Conservation (phyloP, 257 asterid species). For the Primulina tabacum region DNA sequence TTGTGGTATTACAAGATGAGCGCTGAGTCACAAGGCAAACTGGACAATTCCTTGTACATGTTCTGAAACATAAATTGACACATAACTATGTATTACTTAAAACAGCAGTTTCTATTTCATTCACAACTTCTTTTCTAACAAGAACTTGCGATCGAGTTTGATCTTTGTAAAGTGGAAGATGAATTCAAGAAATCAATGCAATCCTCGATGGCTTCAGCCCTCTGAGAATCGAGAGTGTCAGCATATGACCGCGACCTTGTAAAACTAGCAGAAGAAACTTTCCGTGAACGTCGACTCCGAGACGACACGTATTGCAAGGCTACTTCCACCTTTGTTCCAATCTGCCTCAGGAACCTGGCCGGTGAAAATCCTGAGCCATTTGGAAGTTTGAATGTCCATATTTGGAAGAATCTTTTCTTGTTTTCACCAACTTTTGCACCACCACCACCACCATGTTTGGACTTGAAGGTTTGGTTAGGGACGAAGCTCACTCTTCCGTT, state of each 20-base stretch:
- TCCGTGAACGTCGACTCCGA: constrained; percentile 29
- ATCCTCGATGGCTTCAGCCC: constrained; percentile 91
- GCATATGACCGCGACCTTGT: constrained; percentile 74
- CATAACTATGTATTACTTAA: not conserved
- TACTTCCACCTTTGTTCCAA: constrained; percentile 55
- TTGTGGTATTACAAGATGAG: not conserved
- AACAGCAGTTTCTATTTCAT: constrained; percentile 16
- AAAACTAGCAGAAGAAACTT: constrained; percentile 58
- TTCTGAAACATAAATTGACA: constrained; percentile 20
- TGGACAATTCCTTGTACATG: constrained; percentile 16
- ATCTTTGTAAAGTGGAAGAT: constrained; percentile 29
- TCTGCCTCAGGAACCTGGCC: constrained; percentile 43
- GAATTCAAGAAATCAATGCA: constrained; percentile 89
- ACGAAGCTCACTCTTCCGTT: constrained; percentile 54
- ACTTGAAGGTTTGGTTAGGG: constrained; percentile 31
- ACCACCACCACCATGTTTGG: constrained; percentile 18
- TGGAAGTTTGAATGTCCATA: constrained; percentile 40
- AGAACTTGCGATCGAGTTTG: constrained; percentile 7
- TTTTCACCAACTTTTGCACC: constrained; percentile 27
- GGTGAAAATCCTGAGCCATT: constrained; percentile 38
- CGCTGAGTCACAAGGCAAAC: not conserved
- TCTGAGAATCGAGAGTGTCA: constrained; percentile 64
- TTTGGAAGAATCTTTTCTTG: constrained; percentile 29
- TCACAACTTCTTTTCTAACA: not conserved
- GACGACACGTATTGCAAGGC: constrained; percentile 39